Evolutionary conservation across 176 grass and related monocot genomes (phyloP), one percentile per base, ranked within the genome.

Genomic region (Raddia distichophylla): DNA sequence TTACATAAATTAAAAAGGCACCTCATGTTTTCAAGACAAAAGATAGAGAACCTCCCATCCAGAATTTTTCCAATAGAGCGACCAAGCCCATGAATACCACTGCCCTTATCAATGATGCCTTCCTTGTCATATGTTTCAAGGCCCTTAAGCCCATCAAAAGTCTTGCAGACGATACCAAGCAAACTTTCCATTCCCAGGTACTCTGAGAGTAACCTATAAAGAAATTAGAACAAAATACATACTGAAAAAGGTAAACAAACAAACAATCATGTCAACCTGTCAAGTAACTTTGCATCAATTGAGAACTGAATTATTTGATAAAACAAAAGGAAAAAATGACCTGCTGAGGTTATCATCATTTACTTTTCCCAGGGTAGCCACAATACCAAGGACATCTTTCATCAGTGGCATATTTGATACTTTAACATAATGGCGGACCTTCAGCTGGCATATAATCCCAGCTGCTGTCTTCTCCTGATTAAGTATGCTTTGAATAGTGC

Each of bases 11-110:
- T 69, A 8, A 60, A 84, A 74, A 45, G 18, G 17, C 37, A 94
- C 94, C 94, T 97, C 74, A 94, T 89, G 46, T 79, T 90, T 88
- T 94, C 94, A 86, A 97, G 85, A 84, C 91, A 94, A 85, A 94
- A 92, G 18, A 92, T 90, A 17, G 66, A 75, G 85, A 90, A 97
- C 42, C 94, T 92, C 79, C 91, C 87, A 63, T 92, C 42, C 56
- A 90, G 52, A 53, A 56, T 5, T 80, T 71, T 92, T 71, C 67
- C 91, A 60, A 97, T 76, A 64, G 80, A 73, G 2, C 16, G 75
- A 53, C 73, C 87, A 34, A 97, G 73, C 76, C 85, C 85, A 89
- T 92, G 76, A 78, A 97, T 43, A 12, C 91, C 94, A 83, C 67
- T 66, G 18, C 7, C 83, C 57, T 75, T 85, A 71, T 97, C 90